phyloP scores from a whole-genome alignment of 2,329 filamentous ascomycete genomes.

The Epichloe baconii region DNA sequence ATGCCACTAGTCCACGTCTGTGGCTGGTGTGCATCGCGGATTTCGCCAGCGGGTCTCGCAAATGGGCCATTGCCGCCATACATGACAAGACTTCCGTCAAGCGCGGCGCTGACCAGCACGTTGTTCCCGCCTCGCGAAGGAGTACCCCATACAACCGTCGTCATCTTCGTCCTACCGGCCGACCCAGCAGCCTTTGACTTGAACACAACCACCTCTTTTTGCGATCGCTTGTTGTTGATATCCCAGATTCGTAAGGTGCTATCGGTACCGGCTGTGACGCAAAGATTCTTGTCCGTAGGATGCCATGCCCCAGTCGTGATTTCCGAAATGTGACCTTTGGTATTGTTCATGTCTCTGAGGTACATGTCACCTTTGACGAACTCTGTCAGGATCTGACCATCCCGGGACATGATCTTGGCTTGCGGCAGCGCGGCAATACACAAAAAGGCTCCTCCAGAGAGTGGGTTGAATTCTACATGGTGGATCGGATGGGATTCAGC shows the following conservation, averaged over 20 bases:
- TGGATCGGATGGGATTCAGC: conserved; percentile 82
- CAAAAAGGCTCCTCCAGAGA: conserved; percentile 67
- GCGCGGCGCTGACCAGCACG: conserved; percentile 65
- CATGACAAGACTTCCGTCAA: conserved; percentile 86
- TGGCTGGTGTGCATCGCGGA: conserved; percentile 67
- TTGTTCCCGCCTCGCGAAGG: conserved; percentile 65
- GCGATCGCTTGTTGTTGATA: conserved; percentile 75
- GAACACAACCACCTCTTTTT: conserved; percentile 90
- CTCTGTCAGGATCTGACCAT: conserved; percentile 74
- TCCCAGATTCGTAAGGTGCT: conserved; percentile 97
- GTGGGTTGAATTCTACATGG: conserved; percentile 73
- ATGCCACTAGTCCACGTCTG: conserved; percentile 87
- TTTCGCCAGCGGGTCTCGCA: conserved; percentile 66
- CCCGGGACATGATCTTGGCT: conserved; percentile 76
- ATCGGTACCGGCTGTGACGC: conserved; percentile 85
- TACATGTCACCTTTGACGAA: conserved; percentile 99
- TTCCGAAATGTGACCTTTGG: conserved; percentile 91
- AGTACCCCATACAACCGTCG: conserved; percentile 75
- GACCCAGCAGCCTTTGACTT: conserved; percentile 83
- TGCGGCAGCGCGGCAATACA: conserved; percentile 84
- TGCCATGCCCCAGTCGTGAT: conserved; percentile 85
- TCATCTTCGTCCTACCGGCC: conserved; percentile 87
- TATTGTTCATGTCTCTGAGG: conserved; percentile 90
- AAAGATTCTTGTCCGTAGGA: conserved; percentile 70
- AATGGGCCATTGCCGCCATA: conserved; percentile 85